Conservation (phyloP, 805 yeast species). For the Metschnikowia picachoensis region DNA sequence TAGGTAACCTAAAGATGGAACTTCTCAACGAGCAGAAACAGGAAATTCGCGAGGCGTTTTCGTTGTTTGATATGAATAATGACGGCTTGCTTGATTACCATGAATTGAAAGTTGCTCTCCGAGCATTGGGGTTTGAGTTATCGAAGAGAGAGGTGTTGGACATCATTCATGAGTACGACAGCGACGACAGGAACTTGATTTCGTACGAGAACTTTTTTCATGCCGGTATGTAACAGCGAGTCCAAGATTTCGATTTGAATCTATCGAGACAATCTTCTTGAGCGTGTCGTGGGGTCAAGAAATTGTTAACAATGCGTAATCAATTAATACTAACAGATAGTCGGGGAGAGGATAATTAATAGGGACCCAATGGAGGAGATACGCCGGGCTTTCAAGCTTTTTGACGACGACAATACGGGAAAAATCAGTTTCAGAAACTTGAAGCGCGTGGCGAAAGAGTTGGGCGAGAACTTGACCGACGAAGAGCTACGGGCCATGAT, state of each 20-base stretch:
- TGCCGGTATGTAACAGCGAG: slow-evolving; percentile 46
- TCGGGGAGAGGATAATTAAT: slow-evolving; percentile 76
- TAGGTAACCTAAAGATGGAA: slow-evolving; percentile 55
- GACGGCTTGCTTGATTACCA: slow-evolving; percentile 91
- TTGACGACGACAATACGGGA: slow-evolving; percentile 87
- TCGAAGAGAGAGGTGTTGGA: slow-evolving; percentile 70
- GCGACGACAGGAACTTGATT: slow-evolving; percentile 68
- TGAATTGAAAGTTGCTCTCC: slow-evolving; percentile 87
- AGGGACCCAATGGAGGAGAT: slow-evolving; percentile 94
- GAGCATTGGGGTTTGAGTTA: slow-evolving; percentile 89
- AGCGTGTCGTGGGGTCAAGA: background rate
- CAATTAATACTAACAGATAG: slow-evolving; percentile 34
- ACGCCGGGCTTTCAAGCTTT: slow-evolving; percentile 79
- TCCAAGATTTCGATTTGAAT: too few species aligned
- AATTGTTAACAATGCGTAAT: background rate
- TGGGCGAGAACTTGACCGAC: slow-evolving; percentile 89
- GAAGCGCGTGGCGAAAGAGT: slow-evolving; percentile 84
- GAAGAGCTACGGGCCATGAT: slow-evolving; percentile 96
- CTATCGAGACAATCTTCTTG: too few species aligned
- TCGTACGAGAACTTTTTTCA: slow-evolving; percentile 78
- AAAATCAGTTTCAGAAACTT: slow-evolving; percentile 75
- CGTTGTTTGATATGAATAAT: slow-evolving; percentile 85
- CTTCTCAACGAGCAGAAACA: slow-evolving; percentile 82
- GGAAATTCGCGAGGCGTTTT: slow-evolving; percentile 89
- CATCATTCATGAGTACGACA: slow-evolving; percentile 75